phyloP scores from a whole-genome alignment of 2,329 filamentous ascomycete species.

The Claviceps sp. region DNA sequence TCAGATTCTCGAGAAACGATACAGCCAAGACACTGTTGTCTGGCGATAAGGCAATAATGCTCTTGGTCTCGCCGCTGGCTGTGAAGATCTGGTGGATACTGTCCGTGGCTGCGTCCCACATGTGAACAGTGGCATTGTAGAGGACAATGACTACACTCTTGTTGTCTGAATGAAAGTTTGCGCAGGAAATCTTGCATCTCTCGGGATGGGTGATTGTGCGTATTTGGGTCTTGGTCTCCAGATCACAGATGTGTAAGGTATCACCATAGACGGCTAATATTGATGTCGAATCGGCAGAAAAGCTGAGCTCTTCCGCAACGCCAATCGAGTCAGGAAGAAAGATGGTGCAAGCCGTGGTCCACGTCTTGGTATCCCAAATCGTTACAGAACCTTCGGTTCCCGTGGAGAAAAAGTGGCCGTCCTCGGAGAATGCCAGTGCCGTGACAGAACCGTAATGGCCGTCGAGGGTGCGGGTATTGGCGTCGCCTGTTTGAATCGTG shows the following conservation, averaged over 20 bases:
- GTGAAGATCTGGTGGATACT: slow-evolving; percentile 4
- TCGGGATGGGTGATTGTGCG: slow-evolving; percentile 1
- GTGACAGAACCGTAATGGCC: slow-evolving; percentile 6
- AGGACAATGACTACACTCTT: slow-evolving; percentile 5
- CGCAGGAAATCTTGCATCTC: slow-evolving; percentile 5
- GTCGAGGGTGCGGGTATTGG: slow-evolving; percentile 5
- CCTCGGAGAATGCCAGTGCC: slow-evolving; percentile 6
- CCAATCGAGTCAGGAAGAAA: slow-evolving; percentile 6
- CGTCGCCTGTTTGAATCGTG: slow-evolving; percentile 6
- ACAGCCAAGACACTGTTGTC: slow-evolving; percentile 6
- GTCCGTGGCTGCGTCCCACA: slow-evolving; percentile 4
- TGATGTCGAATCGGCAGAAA: slow-evolving; percentile 6
- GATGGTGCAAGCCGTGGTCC: slow-evolving; percentile 4
- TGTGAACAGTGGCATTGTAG: slow-evolving; percentile 5
- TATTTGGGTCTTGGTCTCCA: slow-evolving; percentile 4
- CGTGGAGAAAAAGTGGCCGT: slow-evolving; percentile 5
- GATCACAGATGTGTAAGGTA: slow-evolving; percentile 5
- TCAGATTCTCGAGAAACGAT: slow-evolving; percentile 7
- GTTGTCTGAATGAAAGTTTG: slow-evolving; percentile 7
- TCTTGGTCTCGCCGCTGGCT: slow-evolving; percentile 7
- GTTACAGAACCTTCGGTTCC: slow-evolving; percentile 6
- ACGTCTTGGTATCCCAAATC: slow-evolving; percentile 2
- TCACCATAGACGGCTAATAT: slow-evolving; percentile 6
- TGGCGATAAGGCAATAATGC: slow-evolving; percentile 6
- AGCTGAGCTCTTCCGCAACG: slow-evolving; percentile 6